A percentile compares a stretch with the other conserved stretches of the same genome.
phyloP scores from a whole-genome alignment of 2,329 filamentous ascomycete genomes.

The Cladobotryum mycophilum region DNA sequence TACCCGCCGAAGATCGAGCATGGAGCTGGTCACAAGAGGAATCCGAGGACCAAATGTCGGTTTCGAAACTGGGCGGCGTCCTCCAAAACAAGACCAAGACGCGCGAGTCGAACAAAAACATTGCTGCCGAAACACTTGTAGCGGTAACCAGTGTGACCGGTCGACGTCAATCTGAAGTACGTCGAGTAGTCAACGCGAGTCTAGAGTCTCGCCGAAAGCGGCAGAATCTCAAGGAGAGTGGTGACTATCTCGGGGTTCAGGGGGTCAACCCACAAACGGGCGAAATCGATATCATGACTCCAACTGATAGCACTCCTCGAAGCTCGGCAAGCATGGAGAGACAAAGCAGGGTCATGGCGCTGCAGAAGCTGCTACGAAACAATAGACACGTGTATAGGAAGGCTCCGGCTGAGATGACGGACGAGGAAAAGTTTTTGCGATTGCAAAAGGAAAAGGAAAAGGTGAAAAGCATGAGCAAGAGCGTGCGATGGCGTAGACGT shows the following conservation, averaged over 20 bases:
- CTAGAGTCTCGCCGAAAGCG: slow-evolving; percentile 30
- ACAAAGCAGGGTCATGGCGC: slow-evolving; percentile 25
- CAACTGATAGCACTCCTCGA: slow-evolving; percentile 38
- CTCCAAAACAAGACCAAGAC: not conserved
- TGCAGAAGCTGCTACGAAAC: slow-evolving; percentile 28
- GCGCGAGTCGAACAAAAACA: not conserved
- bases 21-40: slow-evolving; percentile 17
- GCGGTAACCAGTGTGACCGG: not conserved
- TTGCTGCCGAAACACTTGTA: not conserved
- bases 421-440: slow-evolving; percentile 36
- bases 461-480: slow-evolving; percentile 24
- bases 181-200: slow-evolving; percentile 21
- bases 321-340: slow-evolving; percentile 27
- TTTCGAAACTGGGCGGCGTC: slow-evolving; percentile 5
- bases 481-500: slow-evolving; percentile 39
- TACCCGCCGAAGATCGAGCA: slow-evolving; percentile 4
- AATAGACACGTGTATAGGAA: slow-evolving; percentile 31
- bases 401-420: slow-evolving; percentile 33
- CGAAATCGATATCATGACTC: slow-evolving; percentile 44
- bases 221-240: slow-evolving; percentile 44
- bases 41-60: slow-evolving; percentile 1
- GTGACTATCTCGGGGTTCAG: slow-evolving; percentile 54
- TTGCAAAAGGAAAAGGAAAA: slow-evolving; percentile 36
- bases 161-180: not conserved
- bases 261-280: slow-evolving; percentile 53